Conservation (phyloP, 768 basidiomycete genomes). For the Podaxis carcinomalis region DNA sequence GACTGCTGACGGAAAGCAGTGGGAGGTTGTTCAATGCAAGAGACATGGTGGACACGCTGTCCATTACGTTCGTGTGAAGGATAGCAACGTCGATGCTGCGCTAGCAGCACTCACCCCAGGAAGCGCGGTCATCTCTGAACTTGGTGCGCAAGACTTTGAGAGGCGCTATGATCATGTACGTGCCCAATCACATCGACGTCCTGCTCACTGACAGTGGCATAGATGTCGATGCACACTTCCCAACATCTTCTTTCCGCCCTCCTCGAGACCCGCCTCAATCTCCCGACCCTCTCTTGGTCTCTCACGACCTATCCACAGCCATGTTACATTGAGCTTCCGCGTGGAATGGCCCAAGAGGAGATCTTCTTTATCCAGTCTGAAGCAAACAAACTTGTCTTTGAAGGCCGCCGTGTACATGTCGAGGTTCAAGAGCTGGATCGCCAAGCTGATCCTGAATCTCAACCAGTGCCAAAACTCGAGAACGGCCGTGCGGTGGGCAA, state of each 20-base stretch:
- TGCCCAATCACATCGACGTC: slow-evolving; percentile 6
- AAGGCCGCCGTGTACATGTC: slow-evolving; percentile 64
- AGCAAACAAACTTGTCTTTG: slow-evolving; percentile 65
- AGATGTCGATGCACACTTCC: slow-evolving; percentile 85
- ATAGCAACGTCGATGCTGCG: slow-evolving; percentile 36
- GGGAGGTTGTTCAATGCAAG: slow-evolving; percentile 63
- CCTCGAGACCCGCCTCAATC: slow-evolving; percentile 56
- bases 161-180: slow-evolving; percentile 73
- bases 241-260: slow-evolving; percentile 82
- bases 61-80: slow-evolving; percentile 56
- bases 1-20: slow-evolving; percentile 37
- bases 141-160: slow-evolving; percentile 56
- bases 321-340: slow-evolving; percentile 74
- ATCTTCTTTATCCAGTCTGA: slow-evolving; percentile 55
- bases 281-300: slow-evolving; percentile 83
- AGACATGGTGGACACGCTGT: slow-evolving; percentile 71
- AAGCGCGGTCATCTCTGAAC: slow-evolving; percentile 43
- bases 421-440: slow-evolving; percentile 66
- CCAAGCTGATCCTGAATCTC: slow-evolving; percentile 15
- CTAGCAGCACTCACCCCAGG: slow-evolving; percentile 48
- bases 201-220: slow-evolving; percentile 1
- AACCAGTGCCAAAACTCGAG: slow-evolving; percentile 31
- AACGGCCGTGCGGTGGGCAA: slow-evolving; percentile 51
- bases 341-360: slow-evolving; percentile 61
- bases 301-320: slow-evolving; percentile 62